These are phyloP conservation scores for Vitis hybrid DNA, from an alignment of 177 flowering plant species.

Conservation along the genomic window DNA sequence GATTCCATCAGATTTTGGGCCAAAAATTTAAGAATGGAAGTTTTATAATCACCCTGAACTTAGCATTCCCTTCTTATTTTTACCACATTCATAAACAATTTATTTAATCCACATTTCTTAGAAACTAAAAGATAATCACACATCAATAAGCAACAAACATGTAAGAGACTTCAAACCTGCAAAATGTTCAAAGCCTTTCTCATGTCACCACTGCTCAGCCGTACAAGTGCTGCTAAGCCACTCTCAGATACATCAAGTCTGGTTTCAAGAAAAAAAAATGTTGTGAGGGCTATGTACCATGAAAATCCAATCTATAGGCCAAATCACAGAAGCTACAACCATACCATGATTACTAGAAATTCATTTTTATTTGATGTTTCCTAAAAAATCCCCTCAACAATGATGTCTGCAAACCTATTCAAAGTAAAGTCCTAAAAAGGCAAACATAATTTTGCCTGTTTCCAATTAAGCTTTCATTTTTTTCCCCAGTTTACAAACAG, in stretches of 20 bases:
- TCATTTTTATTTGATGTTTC: too few species aligned
- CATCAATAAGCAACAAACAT: background rate
- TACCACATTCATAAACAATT: background rate
- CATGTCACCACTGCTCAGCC: conserved; percentile 97
- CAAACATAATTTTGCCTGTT: too few species aligned
- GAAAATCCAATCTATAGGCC: background rate
- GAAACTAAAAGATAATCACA: background rate
- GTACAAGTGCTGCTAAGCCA: conserved; percentile 83
- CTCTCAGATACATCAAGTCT: conserved; percentile 87
- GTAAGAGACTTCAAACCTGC: conserved; percentile 54
- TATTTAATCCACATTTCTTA: background rate
- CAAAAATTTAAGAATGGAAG: background rate
- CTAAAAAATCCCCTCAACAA: too few species aligned
- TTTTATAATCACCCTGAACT: background rate
- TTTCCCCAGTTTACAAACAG: too few species aligned
- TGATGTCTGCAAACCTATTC: too few species aligned
- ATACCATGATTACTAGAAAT: too few species aligned
- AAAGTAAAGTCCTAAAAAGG: too few species aligned
- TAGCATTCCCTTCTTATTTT: background rate
- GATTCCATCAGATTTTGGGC: background rate
- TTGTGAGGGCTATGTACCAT: background rate
- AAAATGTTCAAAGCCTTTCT: conserved; percentile 96
- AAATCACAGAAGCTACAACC: background rate
- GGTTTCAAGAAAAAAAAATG: conserved; percentile 6
- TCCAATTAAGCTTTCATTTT: too few species aligned